Base-by-base conservation (phyloP, 495 filamentous ascomycete genomes). In the Aeminium ludgeri region DNA sequence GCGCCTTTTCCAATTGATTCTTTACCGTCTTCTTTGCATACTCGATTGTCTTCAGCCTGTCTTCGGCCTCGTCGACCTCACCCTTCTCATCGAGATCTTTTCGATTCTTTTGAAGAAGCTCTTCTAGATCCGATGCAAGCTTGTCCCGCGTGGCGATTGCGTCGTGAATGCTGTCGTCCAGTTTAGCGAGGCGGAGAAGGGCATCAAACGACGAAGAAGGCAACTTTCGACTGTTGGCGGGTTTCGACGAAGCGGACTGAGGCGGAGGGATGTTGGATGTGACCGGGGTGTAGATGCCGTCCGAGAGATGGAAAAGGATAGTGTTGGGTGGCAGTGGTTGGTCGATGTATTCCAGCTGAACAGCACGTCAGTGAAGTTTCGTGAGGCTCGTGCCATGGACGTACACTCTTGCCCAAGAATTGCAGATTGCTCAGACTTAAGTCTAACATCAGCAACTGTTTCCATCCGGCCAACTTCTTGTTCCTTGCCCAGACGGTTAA, bases 161-260 rank as follows among this genome's bases (percentile, higher is more conserved):
- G 52, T 97, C 89, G 58, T 93, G 82, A 27, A 96, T 80, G 44
- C 86, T 93, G 51, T 85, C 80, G 44, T 94, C 86, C 29, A 97
- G 64, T 39, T 83, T 95, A 11, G 81, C 78, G 20, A 97, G 66
- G 23, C 78, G 74, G 80, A 94, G 91, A 33, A 97, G 62, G 1
- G 82, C 74, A 52, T 91, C 89, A 59, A 94, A 97, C 1, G 85
- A 86, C 4, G 85, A 83, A 1, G 82, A 89, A 0, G 65, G 53
- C 40, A 74, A 49, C 1, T 23, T 31, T 33, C 20, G 28, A 20
- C 45, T 59, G 15, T 55, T 55, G 35, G 65, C 67, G 7, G 36
- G 18, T 20, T 10, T 31, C n/a, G 16, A 18, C 3, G 20, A n/a
- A 37, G 3, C 33, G 3, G 17, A 30, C 12, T 46, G 41, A 12